Evolutionary conservation across 2,329 filamentous ascomycete species (phyloP), one percentile per base, ranked within the genome.

Genomic region (Penicillium sclerotiorum): DNA sequence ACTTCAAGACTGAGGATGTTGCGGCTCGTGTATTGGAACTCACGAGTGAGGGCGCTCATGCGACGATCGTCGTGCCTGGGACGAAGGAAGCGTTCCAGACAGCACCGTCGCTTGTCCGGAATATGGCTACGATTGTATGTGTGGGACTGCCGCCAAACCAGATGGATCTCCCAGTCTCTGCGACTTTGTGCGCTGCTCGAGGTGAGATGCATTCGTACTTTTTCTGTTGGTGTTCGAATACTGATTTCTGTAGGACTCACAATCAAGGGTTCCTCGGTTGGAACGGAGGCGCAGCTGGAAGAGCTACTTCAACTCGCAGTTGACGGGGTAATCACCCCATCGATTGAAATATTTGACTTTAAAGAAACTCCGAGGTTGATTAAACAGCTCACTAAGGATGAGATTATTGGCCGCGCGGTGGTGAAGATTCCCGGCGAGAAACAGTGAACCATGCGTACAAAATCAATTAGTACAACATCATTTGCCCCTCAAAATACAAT

Each of bases 181-280:
- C 58, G 5, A 62, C 60, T 1, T 9, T 60, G 3, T 62, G 60
- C 41, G 58, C 60, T n/a, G 60, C 59, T 9, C 47, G 60, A 59
- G 57, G 58, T 62, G 37, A 52, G 58, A 32, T 21, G 9, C 13
- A 8, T 7, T 12, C 8, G 17, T 5, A 41, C 11, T 1, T 6
- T 1, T 5, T 5, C n/a, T n/a, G 9, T 20, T 17, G 3, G n/a
- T 18, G 8, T 25, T 5, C 7, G 18, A 15, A 17, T 40, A 11
- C 40, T 43, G 18, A 43, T 21, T 17, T 15, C 1, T 3, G 17
- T 28, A 63, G 60, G 56, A 8, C 49, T 63, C 4, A 51, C 55
- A 1, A 61, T 62, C 27, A 58, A 55, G 20, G 58, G 59, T 0
- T 61, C 59, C 1, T 63, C 59, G 8, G 58, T 63, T 12, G 60